Evolutionary conservation across 2,329 filamentous ascomycete genomes (phyloP), one percentile per base, ranked within the genome.

Genomic region (Berkeleyomyces basicola): DNA sequence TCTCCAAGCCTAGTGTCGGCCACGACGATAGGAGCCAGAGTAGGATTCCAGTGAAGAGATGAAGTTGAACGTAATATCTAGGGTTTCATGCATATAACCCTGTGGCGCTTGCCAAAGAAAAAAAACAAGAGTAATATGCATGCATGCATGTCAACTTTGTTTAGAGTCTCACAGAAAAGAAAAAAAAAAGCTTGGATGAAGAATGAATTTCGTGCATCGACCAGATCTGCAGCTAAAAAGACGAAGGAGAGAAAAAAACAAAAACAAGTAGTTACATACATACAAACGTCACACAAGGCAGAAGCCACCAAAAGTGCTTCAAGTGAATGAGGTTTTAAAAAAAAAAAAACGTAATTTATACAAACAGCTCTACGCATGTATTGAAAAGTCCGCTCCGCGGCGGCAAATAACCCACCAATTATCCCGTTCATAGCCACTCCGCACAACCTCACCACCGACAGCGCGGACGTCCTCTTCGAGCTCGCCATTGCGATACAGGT

Each of bases 351-450:
- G 63, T 36, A 60, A 64, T 65, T 47, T 64, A 59, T 47, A 40
- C 47, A 46, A 49, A 43, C 46, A 39, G 59, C 49, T 53, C 46
- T 58, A 23, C 49, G 44, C 14, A 9, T 61, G 14, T 46, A 33
- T 61, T 33, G n/a, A 44, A 43, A 63, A 63, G 11, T 44, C 11
- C 7, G 44, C 44, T 4, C 39, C 14, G 59, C 69, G 69, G 61
- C 69, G 71, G 67, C 73, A 75, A 71, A 96, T 85, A 61, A 85
- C 90, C 92, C 92, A 99, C 93, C 93, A 97, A 75, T 99, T 99
- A 71, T 97, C 93, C 76, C 85, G 91, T 71, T 99, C 93, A 74
- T 97, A 99, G 42, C 93, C 93, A 65, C 83, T 83, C 67, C 88
- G 85, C 33, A 93, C 69, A 11, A 96, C 83, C 58, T 74, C 75